Conservation (phyloP, 495 filamentous ascomycete genomes). For the Massariosphaeria phaeospora region DNA sequence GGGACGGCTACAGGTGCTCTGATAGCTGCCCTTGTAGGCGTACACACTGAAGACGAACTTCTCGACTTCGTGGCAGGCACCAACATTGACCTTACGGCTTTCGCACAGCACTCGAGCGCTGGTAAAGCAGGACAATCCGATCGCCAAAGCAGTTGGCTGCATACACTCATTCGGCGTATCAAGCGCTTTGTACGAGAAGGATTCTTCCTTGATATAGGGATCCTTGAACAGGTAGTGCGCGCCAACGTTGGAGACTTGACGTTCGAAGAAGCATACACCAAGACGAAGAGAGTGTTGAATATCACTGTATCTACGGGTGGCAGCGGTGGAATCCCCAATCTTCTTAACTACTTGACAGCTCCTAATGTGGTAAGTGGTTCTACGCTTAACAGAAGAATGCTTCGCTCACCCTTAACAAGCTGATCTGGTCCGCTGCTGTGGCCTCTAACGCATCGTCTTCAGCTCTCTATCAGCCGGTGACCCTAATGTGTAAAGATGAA, state of each 20-base stretch:
- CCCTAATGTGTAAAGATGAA: conserved; percentile 76
- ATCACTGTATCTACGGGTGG: conserved; percentile 79
- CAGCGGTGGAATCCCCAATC: conserved; percentile 70
- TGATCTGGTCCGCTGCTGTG: conserved; percentile 90
- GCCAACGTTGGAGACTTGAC: conserved; percentile 85
- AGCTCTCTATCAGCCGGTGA: conserved; percentile 60
- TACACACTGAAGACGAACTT: conserved; percentile 85
- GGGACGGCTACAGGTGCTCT: conserved; percentile 87
- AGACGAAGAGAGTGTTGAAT: conserved; percentile 82
- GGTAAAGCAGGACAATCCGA: conserved; percentile 22
- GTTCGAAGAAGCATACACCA: conserved; percentile 87
- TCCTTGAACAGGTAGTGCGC: conserved; percentile 79
- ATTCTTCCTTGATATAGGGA: conserved; percentile 74
- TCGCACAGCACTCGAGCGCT: conserved; percentile 43
- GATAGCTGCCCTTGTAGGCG: conserved; percentile 83
- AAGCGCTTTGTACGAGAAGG: conserved; percentile 65
- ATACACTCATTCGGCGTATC: conserved; percentile 57
- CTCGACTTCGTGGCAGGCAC: conserved; percentile 68
- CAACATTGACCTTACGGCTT: conserved; percentile 78
- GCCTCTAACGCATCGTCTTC: conserved; percentile 78
- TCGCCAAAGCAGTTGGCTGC: conserved; percentile 45
- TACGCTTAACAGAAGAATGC: background rate
- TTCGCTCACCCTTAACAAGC: conserved; percentile 39
- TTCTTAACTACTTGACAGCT: conserved; percentile 90
- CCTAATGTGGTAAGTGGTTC: conserved; percentile 77